Evolutionary conservation across 306 rosid genomes (phyloP), one percentile per base, ranked within the genome.

Genomic region (Quercus gilva): DNA sequence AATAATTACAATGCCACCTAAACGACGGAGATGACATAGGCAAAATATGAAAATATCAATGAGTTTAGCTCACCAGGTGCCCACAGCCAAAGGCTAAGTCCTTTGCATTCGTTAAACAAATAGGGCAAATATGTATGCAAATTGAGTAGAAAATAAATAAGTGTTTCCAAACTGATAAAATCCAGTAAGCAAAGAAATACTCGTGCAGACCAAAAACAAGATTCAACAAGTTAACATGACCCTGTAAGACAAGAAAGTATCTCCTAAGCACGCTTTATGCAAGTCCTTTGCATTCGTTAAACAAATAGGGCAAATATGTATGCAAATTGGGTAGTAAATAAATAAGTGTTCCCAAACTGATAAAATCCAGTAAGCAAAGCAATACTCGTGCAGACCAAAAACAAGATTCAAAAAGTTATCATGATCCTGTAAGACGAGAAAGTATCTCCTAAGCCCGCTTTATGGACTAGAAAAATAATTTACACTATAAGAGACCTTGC

Each of bases 61-160:
- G 78, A 45, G 53, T 12, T 45, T 49, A 73, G 72, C 92, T 86
- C 80, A 94, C 97, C 99, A 91, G 83, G 90, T 94, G 99, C 14
- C 97, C 97, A 78, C 97, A 94, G 41, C 86, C 88, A 75, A 94
- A 94, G 5, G 99, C 99, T 81, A 88, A 73, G 74, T 94, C 97
- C 80, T 55, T 94, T 51, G 68, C 81, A 74, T 91, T 88, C 58
- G 97, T 90, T 72, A 94, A 78, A 79, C 99, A 94, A 85, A 94
- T 81, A 65, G 99, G 92, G 74, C 99, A 94, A 9, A 10, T 89
- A 96, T 94, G 71, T 84, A 76, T 35, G 57, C 20, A 74, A 69
- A 78, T 73, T 5, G 23, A 51, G 57, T 37, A 79, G 26, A 29
- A 71, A 74, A 57, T 8, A 78, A 79, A 71, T 25, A 33, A 17